phyloP scores from a whole-genome alignment of 139 green algal genomes.

The Picochlorum sp. region DNA sequence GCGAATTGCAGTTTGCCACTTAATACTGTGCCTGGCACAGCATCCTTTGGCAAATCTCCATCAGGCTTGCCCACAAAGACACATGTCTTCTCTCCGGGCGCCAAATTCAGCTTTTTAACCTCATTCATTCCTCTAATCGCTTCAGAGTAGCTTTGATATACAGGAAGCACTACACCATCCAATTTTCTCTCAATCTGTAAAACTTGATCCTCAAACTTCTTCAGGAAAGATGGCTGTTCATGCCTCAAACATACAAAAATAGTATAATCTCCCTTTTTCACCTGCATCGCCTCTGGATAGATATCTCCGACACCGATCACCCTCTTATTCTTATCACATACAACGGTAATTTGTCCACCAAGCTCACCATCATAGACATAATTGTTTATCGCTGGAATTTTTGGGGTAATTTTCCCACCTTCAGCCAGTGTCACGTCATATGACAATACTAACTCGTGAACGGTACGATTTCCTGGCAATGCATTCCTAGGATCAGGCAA shows the following conservation, averaged over 20 bases:
- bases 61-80: conserved; percentile 62
- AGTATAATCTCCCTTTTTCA: conserved; percentile 22
- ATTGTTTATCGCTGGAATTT: conserved; percentile 59
- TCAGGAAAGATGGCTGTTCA: conserved; percentile 61
- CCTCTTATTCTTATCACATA: conserved; percentile 66
- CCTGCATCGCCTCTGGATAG: conserved; percentile 20
- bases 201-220: conserved; percentile 43
- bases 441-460: conserved; percentile 65
- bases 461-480: conserved; percentile 49
- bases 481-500: conserved; percentile 40
- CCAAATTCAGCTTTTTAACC: conserved; percentile 27
- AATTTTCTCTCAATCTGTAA: conserved; percentile 45
- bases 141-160: conserved; percentile 49
- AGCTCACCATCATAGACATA: conserved; percentile 45
- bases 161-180: conserved; percentile 43
- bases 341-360: conserved; percentile 61
- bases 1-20: conserved; percentile 45
- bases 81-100: conserved; percentile 10
- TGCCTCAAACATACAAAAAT: conserved; percentile 61
- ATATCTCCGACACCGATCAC: conserved; percentile 40
- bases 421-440: conserved; percentile 74
- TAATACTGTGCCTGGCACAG: conserved; percentile 48
- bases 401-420: conserved; percentile 57
- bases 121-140: conserved; percentile 27
- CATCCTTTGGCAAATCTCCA: conserved; percentile 82